These are phyloP conservation scores for Globisporangium canariense DNA, from an alignment of 352 stramenopile species.

Conservation along the genomic window DNA sequence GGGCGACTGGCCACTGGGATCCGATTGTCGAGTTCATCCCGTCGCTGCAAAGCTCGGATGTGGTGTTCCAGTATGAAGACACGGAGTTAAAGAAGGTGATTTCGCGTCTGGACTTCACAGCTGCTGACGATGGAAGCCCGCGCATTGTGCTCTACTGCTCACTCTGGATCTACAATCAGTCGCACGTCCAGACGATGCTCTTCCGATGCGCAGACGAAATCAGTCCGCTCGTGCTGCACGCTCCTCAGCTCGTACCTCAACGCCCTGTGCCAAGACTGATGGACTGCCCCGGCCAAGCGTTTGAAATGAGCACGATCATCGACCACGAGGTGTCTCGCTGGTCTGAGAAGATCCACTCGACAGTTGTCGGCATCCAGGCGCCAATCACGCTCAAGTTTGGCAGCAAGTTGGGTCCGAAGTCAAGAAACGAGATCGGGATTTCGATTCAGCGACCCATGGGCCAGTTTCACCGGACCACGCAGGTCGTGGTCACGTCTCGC, in stretches of 20 bases:
- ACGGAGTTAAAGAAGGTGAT: conserved; percentile 59
- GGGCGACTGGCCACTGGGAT: conserved; percentile 46
- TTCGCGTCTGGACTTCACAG: conserved; percentile 81
- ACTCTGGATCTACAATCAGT: conserved; percentile 90
- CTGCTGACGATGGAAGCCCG: conserved; percentile 76
- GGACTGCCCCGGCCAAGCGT: conserved; percentile 77
- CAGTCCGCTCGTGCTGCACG: conserved; percentile 35
- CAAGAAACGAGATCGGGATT: conserved; percentile 77
- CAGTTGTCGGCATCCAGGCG: conserved; percentile 80
- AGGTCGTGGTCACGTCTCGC: conserved; percentile 82
- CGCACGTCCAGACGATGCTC: conserved; percentile 73
- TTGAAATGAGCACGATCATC: conserved; percentile 86
- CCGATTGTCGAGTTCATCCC: conserved; percentile 73
- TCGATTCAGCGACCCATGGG: conserved; percentile 82
- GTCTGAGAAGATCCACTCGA: conserved; percentile 86
- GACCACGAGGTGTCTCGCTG: conserved; percentile 80
- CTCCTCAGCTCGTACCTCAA: conserved; percentile 64
- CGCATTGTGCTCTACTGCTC: conserved; percentile 82
- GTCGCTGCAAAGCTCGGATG: conserved; percentile 41
- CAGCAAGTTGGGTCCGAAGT: conserved; percentile 59
- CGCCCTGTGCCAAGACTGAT: conserved; percentile 74
- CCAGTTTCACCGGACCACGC: conserved; percentile 84
- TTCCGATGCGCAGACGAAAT: conserved; percentile 69
- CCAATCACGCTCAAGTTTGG: conserved; percentile 79
- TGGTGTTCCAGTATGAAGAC: conserved; percentile 69